phyloP scores from a whole-genome alignment of 2,329 filamentous ascomycete genomes.

The Fusarium sp. region DNA sequence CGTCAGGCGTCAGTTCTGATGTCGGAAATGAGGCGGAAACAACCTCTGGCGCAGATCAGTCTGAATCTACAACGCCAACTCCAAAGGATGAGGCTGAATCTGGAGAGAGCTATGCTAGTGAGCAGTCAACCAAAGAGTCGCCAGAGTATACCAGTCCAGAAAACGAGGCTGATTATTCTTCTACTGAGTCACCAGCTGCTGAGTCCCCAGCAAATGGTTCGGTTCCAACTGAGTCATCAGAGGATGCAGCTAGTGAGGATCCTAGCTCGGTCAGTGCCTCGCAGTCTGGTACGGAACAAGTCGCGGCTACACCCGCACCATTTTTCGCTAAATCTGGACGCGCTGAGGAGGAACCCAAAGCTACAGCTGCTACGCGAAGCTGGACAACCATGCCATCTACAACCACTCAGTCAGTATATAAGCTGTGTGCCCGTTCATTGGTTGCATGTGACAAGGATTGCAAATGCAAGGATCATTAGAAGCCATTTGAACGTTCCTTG shows the following conservation, averaged over 20 bases:
- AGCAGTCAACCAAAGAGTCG: background rate
- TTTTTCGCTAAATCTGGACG: background rate
- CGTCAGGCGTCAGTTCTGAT: background rate
- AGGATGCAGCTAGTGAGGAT: background rate
- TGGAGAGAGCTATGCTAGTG: too few species aligned
- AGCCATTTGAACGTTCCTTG: accelerated
- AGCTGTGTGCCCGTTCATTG: background rate
- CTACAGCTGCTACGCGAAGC: background rate
- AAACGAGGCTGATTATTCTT: background rate
- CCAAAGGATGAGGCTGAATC: background rate
- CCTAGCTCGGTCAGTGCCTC: background rate
- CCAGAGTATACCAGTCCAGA: too few species aligned
- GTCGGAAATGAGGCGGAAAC: background rate
- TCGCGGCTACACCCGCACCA: background rate
- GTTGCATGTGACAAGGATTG: background rate
- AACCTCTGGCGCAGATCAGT: too few species aligned
- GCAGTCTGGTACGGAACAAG: too few species aligned
- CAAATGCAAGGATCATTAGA: background rate
- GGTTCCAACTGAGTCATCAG: background rate
- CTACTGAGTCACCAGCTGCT: background rate
- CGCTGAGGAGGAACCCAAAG: background rate
- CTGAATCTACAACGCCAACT: background rate
- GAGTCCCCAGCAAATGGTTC: background rate
- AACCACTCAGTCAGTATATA: too few species aligned
- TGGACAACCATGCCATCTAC: background rate